Evolutionary conservation across 495 filamentous ascomycete genomes (phyloP).

Genomic region (Sporormia fimetaria): DNA sequence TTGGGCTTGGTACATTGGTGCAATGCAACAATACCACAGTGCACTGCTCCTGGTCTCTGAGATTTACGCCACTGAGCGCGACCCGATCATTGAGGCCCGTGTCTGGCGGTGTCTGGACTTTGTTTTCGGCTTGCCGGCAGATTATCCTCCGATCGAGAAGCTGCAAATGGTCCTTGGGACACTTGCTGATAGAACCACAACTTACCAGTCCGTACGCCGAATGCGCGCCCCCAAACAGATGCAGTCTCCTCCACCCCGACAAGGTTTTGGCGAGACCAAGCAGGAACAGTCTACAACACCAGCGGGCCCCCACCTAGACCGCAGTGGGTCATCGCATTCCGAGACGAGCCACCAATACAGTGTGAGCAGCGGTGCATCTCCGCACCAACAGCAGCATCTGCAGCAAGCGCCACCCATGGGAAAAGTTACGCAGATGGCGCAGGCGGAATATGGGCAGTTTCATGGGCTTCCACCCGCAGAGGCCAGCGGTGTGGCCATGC

Average conservation of each 20-base stretch:
- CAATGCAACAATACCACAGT: conserved; percentile 39
- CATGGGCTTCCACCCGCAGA: no score
- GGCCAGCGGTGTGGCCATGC: no score
- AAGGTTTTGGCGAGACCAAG: background rate
- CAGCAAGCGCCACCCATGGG: no score
- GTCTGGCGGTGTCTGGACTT: conserved; percentile 64
- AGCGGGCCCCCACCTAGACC: background rate
- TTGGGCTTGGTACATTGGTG: conserved; percentile 38
- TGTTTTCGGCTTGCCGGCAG: conserved; percentile 49
- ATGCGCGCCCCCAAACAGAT: conserved; percentile 31
- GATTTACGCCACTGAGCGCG: conserved; percentile 38
- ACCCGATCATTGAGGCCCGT: conserved; percentile 43
- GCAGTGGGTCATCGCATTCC: background rate
- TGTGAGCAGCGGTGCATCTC: background rate
- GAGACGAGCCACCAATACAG: background rate
- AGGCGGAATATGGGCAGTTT: no score
- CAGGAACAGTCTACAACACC: background rate
- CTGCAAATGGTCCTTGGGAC: conserved; percentile 34
- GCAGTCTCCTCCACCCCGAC: conserved; percentile 5
- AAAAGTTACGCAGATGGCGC: no score
- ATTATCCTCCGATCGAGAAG: conserved; percentile 35
- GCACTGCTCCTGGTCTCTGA: conserved; percentile 39
- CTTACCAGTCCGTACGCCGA: conserved; percentile 33
- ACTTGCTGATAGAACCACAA: conserved; percentile 31
- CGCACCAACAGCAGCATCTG: conserved; percentile 7